phyloP scores from a whole-genome alignment of 805 yeast species.

The Monosporozyma yasuniensis region DNA sequence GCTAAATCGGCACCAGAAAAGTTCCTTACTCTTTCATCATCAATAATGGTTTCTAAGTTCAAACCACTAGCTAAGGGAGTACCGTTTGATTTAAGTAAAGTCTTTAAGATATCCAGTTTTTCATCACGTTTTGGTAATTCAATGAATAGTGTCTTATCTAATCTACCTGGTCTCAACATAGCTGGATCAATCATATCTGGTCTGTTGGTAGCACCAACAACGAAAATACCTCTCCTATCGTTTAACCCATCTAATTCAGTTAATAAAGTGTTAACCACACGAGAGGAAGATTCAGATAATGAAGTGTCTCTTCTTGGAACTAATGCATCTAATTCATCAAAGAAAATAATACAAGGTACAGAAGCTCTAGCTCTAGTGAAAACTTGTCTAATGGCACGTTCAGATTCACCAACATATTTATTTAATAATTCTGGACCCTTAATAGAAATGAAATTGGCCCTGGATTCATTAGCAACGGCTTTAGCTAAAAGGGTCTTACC shows the following conservation, averaged over 20 bases:
- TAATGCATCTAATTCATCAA: slow-evolving; percentile 92
- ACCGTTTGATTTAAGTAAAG: slow-evolving; percentile 59
- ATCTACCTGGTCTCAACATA: slow-evolving; percentile 92
- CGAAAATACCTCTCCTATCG: slow-evolving; percentile 87
- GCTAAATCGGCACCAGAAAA: slow-evolving; percentile 96
- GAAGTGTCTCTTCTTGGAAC: slow-evolving; percentile 91
- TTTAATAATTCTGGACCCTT: slow-evolving; percentile 93
- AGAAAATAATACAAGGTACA: slow-evolving; percentile 87
- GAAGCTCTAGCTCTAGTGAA: slow-evolving; percentile 88
- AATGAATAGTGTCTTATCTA: slow-evolving; percentile 85
- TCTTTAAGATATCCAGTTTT: slow-evolving; percentile 70
- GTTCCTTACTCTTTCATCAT: slow-evolving; percentile 73
- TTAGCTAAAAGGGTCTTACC: slow-evolving; percentile 94
- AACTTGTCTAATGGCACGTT: slow-evolving; percentile 87
- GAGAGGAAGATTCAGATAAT: slow-evolving; percentile 77
- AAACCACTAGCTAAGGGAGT: slow-evolving; percentile 67
- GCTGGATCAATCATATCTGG: slow-evolving; percentile 99
- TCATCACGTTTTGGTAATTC: slow-evolving; percentile 79
- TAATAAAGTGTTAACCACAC: slow-evolving; percentile 89
- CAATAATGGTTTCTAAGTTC: slow-evolving; percentile 52
- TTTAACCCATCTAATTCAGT: slow-evolving; percentile 94
- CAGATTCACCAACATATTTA: slow-evolving; percentile 94
- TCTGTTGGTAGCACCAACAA: slow-evolving; percentile 92
- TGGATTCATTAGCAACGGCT: slow-evolving; percentile 95
- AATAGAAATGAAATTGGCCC: slow-evolving; percentile 91